Evolutionary conservation across 2,329 filamentous ascomycete species (phyloP).

Genomic region (Helicocarpus griseus): DNA sequence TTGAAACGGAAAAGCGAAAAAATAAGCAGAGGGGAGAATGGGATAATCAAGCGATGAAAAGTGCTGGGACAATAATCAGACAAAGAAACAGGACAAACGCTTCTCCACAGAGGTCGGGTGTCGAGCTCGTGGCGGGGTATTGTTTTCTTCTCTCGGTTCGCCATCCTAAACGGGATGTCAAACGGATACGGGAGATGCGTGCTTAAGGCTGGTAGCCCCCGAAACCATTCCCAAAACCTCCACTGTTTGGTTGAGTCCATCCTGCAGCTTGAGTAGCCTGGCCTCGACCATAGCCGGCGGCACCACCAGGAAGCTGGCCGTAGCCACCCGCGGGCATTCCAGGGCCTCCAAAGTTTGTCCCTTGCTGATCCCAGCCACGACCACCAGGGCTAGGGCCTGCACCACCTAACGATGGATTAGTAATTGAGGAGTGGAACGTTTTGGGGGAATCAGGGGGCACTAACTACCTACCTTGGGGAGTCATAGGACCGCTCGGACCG

Average conservation of each 20-base stretch:
- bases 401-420: slow-evolving; percentile 25
- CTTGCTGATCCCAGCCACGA: slow-evolving; percentile 50
- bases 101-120: too few species aligned
- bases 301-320: slow-evolving; percentile 55
- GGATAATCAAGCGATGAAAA: neutral
- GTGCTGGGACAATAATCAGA: slow-evolving; percentile 8
- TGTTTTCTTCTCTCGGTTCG: neutral
- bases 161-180: neutral
- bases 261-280: slow-evolving; percentile 43
- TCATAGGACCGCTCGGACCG: slow-evolving; percentile 56
- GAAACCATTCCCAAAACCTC: slow-evolving; percentile 46
- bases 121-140: neutral
- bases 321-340: slow-evolving; percentile 44
- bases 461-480: slow-evolving; percentile 41
- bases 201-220: slow-evolving; percentile 51
- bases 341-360: slow-evolving; percentile 33
- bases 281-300: slow-evolving; percentile 76
- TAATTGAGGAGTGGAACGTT: slow-evolving; percentile 14
- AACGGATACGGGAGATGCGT: neutral
- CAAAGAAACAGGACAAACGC: too few species aligned
- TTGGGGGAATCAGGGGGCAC: slow-evolving; percentile 11
- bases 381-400: slow-evolving; percentile 49
- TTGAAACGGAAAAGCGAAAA: slow-evolving; percentile 8
- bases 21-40: slow-evolving; percentile 4
- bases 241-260: slow-evolving; percentile 43